Base-by-base conservation (phyloP, 805 yeast species). In the Wickerhamomyces rabaulensis region DNA sequence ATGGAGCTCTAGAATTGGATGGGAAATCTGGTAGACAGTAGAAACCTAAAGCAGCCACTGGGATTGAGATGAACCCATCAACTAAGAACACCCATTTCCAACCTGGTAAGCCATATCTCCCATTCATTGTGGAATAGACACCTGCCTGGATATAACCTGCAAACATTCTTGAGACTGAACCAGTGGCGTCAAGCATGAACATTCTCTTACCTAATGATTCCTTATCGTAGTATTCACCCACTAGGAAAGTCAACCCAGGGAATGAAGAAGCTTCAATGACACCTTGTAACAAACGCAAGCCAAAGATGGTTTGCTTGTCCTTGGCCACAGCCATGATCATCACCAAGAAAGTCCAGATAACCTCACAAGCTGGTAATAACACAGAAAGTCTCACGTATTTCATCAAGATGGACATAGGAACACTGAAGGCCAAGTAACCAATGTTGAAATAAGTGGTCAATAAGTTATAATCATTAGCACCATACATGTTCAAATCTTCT, bases 31-130 rank as follows among this genome's bases (percentile, higher is more conserved):
- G 78, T 20, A 79, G 50, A 3, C 75, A 70, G 31, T 73, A 65
- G 31, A 71, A 51, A 9, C 75, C 75, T 37, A 73, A 48, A 12
- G 79, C 26, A 3, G 77, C 78, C 29, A 79, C 74, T 21, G 75
- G 77, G 17, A 79, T 52, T 1, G 76, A 70, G 31, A 75, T 66
- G 23, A 71, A 50, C 10, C 75, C 75, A 54, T 75, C 79, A 52
- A 75, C 65, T 27, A 75, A 67, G 50, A 72, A 74, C 45, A 74
- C 69, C 79, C 79, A 75, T 63, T 71, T 69, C 78, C 78, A 75
- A 16, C 76, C 66, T 13, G 61, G 61, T 25, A 68, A 58, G 1
- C 78, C 78, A 29, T 52, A 51, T 9, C 53, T 56, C 17, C 73
- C 76, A 45, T 60, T 57, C 56, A 74, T 53, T n/a, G 54, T 49